Conservation (phyloP, 2,329 filamentous ascomycete species). For the Pseudogymnoascus sp. region DNA sequence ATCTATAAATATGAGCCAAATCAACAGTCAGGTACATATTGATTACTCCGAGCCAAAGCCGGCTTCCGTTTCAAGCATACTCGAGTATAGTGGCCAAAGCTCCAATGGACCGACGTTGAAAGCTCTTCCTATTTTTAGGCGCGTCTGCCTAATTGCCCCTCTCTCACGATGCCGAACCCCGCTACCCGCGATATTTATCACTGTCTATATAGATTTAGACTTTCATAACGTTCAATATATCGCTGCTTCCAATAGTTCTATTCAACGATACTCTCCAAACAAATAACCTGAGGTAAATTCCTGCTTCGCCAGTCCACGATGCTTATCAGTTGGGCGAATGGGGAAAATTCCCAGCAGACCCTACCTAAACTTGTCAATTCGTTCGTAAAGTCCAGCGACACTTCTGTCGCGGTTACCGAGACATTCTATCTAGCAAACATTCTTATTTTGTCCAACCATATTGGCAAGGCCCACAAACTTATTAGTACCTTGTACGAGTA, state of each 20-base stretch:
- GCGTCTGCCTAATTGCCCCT: background rate
- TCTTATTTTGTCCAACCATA: constrained; percentile 14
- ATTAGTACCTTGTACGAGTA: constrained; percentile 6
- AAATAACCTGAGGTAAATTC: background rate
- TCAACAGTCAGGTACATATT: background rate
- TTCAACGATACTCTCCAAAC: background rate
- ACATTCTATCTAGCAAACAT: constrained; percentile 9
- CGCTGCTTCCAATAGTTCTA: background rate
- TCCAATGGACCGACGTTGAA: background rate
- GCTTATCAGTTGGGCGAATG: background rate
- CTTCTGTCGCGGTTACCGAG: background rate
- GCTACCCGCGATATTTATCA: background rate
- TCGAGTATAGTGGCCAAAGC: background rate
- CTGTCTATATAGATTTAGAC: background rate
- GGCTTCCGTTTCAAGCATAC: background rate
- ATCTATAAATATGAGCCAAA: background rate
- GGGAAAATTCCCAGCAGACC: background rate
- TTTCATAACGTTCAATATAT: background rate
- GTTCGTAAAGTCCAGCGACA: constrained; percentile 10
- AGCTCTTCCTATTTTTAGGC: background rate
- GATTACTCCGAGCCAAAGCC: background rate
- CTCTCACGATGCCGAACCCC: background rate
- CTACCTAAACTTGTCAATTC: constrained; percentile 12
- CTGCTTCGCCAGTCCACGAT: background rate
- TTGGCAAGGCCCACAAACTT: constrained; percentile 9